Evolutionary conservation across 2,329 filamentous ascomycete genomes (phyloP).

Genomic region (Trichoderma atrobrunneum): DNA sequence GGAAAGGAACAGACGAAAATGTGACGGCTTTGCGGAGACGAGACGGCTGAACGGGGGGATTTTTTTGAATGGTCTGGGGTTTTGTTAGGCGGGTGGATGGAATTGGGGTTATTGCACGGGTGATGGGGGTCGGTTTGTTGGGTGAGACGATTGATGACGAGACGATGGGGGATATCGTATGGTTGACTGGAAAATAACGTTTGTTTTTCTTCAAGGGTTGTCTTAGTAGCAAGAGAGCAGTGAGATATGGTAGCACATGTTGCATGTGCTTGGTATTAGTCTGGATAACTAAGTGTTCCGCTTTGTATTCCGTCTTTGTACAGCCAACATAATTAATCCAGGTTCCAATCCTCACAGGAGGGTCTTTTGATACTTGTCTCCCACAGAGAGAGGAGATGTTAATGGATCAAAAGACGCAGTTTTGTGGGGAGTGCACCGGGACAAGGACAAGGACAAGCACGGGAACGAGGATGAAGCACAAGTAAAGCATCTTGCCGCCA

Average conservation of each 20-base stretch:
- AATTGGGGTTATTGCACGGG: neutral
- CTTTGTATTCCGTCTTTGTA: neutral
- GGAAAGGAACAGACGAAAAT: neutral
- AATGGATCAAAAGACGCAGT: neutral
- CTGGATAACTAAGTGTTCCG: neutral
- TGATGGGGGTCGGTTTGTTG: neutral
- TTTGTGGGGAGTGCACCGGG: neutral
- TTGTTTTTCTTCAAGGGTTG: neutral
- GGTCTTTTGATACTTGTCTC: neutral
- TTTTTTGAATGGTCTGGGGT: neutral
- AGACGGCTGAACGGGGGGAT: neutral
- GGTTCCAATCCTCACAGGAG: neutral
- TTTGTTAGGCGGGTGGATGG: neutral
- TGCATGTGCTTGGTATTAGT: neutral
- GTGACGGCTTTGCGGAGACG: neutral
- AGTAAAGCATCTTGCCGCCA: slow-evolving; percentile 2
- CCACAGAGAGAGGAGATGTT: neutral
- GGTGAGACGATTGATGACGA: neutral
- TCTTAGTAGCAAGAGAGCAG: neutral
- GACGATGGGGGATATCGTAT: neutral
- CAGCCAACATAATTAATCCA: neutral
- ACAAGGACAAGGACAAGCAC: neutral
- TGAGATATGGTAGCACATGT: neutral
- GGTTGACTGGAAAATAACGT: neutral
- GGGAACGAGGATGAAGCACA: neutral